A percentile compares a stretch with the other conserved stretches of the same genome.
Evolutionary conservation across 306 rosid species (phyloP).

Genomic region (Trifolium pratense): DNA sequence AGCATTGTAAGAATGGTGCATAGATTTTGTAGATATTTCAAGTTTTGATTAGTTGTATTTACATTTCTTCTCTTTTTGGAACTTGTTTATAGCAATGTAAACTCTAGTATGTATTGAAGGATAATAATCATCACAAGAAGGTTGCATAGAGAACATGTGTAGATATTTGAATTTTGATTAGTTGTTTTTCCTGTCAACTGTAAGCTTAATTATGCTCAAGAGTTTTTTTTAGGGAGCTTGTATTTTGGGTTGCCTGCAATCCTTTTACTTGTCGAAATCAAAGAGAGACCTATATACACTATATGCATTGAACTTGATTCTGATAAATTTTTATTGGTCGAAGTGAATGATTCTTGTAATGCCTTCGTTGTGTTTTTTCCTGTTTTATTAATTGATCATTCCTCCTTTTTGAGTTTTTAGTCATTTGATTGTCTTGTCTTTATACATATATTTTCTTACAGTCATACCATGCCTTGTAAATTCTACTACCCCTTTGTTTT

Average conservation of each 20-base stretch:
- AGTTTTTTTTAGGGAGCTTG: no score
- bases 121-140: background rate
- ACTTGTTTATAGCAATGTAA: background rate
- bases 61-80: constrained; percentile 10
- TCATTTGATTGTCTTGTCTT: constrained; percentile 2
- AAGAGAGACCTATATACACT: background rate
- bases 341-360: background rate
- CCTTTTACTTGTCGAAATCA: background rate
- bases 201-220: background rate
- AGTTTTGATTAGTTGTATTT: background rate
- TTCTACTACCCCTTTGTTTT: background rate
- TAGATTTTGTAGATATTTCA: no score
- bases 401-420: background rate
- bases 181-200: background rate
- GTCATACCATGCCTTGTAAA: background rate
- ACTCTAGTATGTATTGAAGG: no score
- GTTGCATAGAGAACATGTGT: background rate
- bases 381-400: background rate
- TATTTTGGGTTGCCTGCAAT: background rate
- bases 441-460: background rate
- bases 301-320: background rate
- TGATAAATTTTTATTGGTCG: background rate
- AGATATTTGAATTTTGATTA: background rate
- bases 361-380: background rate
- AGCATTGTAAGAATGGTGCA: background rate